phyloP scores from a whole-genome alignment of 2,329 filamentous ascomycete species.

The Chrysoporthe puriensis region DNA sequence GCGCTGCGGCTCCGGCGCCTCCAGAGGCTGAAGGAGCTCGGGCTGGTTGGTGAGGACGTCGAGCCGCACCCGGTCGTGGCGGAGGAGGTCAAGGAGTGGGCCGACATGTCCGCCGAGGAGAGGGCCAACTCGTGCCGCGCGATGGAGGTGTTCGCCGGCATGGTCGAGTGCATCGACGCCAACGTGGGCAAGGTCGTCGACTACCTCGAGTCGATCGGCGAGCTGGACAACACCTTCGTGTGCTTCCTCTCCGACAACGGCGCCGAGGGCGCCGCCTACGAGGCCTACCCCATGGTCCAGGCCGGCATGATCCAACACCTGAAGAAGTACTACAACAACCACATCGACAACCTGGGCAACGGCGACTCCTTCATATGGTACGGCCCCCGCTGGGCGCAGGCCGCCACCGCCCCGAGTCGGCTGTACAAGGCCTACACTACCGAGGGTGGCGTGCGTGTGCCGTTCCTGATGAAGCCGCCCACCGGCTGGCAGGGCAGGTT shows the following conservation, averaged over 20 bases:
- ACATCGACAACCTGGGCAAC: constrained; percentile 57
- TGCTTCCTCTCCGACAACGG: constrained; percentile 66
- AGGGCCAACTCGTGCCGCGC: constrained; percentile 52
- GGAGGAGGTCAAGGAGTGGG: constrained; percentile 53
- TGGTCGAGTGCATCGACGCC: constrained; percentile 65
- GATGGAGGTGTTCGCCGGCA: constrained; percentile 67
- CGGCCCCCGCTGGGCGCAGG: constrained; percentile 55
- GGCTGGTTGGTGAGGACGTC: constrained; percentile 55
- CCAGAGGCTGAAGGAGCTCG: constrained; percentile 58
- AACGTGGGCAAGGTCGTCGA: constrained; percentile 63
- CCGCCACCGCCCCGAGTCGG: constrained; percentile 37
- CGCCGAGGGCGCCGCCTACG: constrained; percentile 36
- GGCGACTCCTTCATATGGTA: constrained; percentile 61
- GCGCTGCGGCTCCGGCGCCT: constrained; percentile 57
- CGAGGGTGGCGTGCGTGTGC: constrained; percentile 56
- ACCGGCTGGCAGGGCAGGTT: constrained; percentile 31
- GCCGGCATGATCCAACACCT: constrained; percentile 33
- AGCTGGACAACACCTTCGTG: constrained; percentile 67
- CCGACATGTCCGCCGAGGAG: constrained; percentile 49
- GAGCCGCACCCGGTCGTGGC: constrained; percentile 55
- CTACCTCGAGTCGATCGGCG: constrained; percentile 57
- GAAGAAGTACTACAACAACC: constrained; percentile 60
- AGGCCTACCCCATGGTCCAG: constrained; percentile 32
- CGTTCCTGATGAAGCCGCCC: constrained; percentile 46
- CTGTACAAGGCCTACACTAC: constrained; percentile 44